These are phyloP conservation scores for Sisymbrium altissimum DNA, from an alignment of 345 rosid species.

Conservation along the genomic window DNA sequence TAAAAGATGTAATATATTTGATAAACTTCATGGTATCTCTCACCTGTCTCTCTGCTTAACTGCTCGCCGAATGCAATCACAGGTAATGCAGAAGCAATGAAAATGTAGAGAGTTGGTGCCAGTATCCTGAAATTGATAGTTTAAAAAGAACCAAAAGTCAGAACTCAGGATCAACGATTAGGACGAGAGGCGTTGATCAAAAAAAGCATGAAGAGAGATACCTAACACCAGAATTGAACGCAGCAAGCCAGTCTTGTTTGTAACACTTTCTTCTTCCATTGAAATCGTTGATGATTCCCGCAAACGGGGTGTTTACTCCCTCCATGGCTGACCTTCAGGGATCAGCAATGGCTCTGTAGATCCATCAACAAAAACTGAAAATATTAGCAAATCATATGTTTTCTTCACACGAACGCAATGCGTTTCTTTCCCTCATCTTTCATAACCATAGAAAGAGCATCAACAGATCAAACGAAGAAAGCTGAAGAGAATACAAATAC, in stretches of 20 bases:
- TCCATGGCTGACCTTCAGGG: slow-evolving; percentile 44
- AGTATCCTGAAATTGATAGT: slow-evolving; percentile 39
- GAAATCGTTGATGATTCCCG: slow-evolving; percentile 48
- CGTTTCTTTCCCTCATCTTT: neutral
- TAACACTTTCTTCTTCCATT: slow-evolving; percentile 61
- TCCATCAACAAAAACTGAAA: neutral
- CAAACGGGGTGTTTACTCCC: slow-evolving; percentile 36
- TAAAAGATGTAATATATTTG: neutral
- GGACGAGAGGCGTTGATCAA: neutral
- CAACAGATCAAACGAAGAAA: neutral
- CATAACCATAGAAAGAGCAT: neutral
- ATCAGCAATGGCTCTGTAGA: slow-evolving; percentile 19
- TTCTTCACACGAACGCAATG: neutral
- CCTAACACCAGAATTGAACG: slow-evolving; percentile 45
- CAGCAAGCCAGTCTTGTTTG: slow-evolving; percentile 52
- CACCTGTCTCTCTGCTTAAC: slow-evolving; percentile 59
- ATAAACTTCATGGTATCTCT: neutral
- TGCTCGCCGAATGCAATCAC: slow-evolving; percentile 73
- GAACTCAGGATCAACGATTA: neutral
- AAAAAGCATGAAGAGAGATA: neutral
- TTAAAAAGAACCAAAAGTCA: neutral
- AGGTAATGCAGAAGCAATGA: slow-evolving; percentile 71
- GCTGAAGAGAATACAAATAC: neutral
- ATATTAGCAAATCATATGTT: neutral
- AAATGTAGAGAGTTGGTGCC: slow-evolving; percentile 64